phyloP scores from a whole-genome alignment of 108 stramenopile genomes.

The Aurantiochytrium sp. region DNA sequence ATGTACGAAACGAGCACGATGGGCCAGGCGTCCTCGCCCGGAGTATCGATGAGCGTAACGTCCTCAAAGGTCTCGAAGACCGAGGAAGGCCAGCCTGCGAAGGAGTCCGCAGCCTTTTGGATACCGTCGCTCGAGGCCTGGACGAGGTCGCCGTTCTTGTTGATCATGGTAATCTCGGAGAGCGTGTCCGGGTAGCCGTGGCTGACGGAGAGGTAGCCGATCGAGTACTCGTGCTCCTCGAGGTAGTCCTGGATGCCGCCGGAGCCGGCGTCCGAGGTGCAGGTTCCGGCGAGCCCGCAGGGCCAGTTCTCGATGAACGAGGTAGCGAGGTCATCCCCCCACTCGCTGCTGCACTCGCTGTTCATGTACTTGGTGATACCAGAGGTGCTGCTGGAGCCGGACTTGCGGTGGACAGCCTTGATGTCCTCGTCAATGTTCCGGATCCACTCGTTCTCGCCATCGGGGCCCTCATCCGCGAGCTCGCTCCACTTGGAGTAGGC shows the following conservation, averaged over 20 bases:
- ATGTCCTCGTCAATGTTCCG: conserved; percentile 44
- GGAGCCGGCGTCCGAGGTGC: conserved; percentile 53
- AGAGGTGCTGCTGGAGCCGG: conserved; percentile 66
- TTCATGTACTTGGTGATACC: conserved; percentile 57
- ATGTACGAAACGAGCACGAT: conserved; percentile 73
- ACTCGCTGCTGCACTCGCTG: conserved; percentile 57
- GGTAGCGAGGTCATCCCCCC: conserved; percentile 57
- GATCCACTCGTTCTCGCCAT: background rate
- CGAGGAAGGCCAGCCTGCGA: conserved; percentile 44
- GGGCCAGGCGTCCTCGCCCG: conserved; percentile 67
- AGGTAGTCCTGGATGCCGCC: conserved; percentile 68
- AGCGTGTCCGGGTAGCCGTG: conserved; percentile 69
- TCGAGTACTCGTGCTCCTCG: conserved; percentile 55
- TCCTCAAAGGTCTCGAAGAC: conserved; percentile 61
- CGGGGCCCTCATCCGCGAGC: conserved; percentile 24
- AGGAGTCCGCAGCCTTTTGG: conserved; percentile 41
- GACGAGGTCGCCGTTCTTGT: conserved; percentile 61
- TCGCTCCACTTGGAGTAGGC: conserved; percentile 67
- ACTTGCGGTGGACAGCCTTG: conserved; percentile 64
- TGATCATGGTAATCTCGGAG: conserved; percentile 64
- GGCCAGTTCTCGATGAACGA: conserved; percentile 56
- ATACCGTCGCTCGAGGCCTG: conserved; percentile 59
- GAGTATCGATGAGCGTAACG: conserved; percentile 48
- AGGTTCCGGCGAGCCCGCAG: conserved; percentile 52
- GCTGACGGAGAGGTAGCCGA: conserved; percentile 76